Evolutionary conservation across 768 basidiomycete genomes (phyloP), one percentile per base, ranked within the genome.

Genomic region (Rhodotorula sphaerocarpa): DNA sequence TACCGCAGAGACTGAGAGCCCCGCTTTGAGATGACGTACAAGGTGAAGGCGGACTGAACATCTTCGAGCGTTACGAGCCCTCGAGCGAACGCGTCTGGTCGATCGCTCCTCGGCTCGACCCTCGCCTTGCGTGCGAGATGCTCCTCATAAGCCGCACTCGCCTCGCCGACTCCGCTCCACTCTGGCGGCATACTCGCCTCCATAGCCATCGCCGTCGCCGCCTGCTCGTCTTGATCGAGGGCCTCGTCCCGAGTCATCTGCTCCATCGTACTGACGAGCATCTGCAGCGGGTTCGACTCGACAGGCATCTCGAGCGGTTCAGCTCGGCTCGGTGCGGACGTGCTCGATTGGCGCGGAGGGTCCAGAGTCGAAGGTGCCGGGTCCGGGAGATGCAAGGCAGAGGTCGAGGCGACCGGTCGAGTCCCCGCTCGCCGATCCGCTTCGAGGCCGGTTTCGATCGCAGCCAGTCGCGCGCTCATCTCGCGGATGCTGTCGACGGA

Each of bases 31-130:
- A 5, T 1, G 34, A 31, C 61, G 21, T 27, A 62, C 55, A 67
- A 67, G 11, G 39, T 47, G 44, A 60, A 67, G 7, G 66, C 66
- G 5, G 50, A 33, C 21, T 63, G 46, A 20, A 59, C 50, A 30
- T 67, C 66, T 25, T 63, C 61, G 43, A 63, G 14, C 30, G 66
- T 53, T 30, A 60, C 62, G 10, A 67, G n/a, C 3, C 55, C 58
- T 5, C 66, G 48, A 12, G 61, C 55, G 36, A 67, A 52, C 16
- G 62, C 66, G 16, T 63, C 62, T 3, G 59, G 55, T 28, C 55
- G 39, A 16, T 16, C 12, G 15, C 55, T 57, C 27, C 59, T 39
- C 44, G 59, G 46, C 28, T 58, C 59, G 25, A 15, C 31, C 59
- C 43, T 44, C 36, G 59, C 59, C 33, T 51, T 50, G 27, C 44